Evolutionary conservation across 192 early-diverging fungal genomes (phyloP), one percentile per base, ranked within the genome.

Genomic region (Coemansia sp.): DNA sequence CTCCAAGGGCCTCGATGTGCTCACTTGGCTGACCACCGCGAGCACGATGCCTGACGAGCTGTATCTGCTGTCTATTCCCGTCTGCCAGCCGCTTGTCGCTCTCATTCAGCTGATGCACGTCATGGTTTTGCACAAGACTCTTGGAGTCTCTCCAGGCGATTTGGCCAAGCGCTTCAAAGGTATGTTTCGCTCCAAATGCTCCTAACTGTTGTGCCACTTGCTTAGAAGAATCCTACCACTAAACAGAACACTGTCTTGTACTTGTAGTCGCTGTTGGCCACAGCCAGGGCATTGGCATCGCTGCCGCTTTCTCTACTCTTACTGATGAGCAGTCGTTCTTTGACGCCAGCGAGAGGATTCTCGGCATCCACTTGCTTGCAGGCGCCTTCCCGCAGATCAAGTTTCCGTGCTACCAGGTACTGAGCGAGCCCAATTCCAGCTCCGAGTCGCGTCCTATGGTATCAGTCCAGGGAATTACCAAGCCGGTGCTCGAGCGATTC

Each of bases 211-310:
- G 23, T 0, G 41, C 28, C 28, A 8, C 7, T 33, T 35, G 13
- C 10, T 3, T 4, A 52, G 28, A 18, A 25, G 1, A 3, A 45
- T 53, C 13, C 33, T 3, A 20, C 28, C 14, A 35, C 48, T 25
- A 50, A 53, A 31, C 25, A 1, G 12, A 12, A n/a, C 39, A 7
- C 12, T n/a, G 18, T 35, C 55, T 56, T 38, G 2, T 13, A 23
- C 2, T 42, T 80, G 35, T 82, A 82, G 79, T 58, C 6, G 61
- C 55, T 10, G 89, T 91, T 52, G 95, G 95, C 55, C 95, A 98
- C 75, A 90, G 88, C 57, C 95, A 95, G 75, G 95, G 95, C 14
- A 87, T 98, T 43, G 89, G 93, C 53, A 85, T 90, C 3, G 93
- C 96, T 3, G 86, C 92, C 1, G 93, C 91, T 38, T 88, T 98